Conservation (phyloP, 1,139 yeast species). For the Geotrichum fermentans region DNA sequence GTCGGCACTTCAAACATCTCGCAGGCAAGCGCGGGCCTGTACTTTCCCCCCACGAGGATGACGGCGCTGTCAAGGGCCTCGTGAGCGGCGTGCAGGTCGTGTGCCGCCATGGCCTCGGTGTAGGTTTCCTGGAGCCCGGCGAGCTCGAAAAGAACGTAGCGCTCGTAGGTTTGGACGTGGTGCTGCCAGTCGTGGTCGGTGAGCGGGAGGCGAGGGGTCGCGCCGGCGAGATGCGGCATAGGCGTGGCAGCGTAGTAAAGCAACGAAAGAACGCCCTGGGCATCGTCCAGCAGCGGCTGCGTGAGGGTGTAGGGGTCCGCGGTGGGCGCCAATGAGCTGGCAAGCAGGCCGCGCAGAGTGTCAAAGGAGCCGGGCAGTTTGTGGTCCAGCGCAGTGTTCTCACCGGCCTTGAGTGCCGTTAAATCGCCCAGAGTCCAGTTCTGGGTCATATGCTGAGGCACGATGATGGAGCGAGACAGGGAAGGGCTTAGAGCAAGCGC, state of each 20-base stretch:
- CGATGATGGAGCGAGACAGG: background rate
- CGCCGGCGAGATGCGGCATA: background rate
- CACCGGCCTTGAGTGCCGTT: background rate
- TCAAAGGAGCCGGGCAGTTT: background rate
- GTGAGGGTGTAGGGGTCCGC: background rate
- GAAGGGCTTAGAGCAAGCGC: background rate
- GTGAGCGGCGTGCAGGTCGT: background rate
- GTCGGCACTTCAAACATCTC: background rate
- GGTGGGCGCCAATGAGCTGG: background rate
- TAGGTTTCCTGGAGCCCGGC: background rate
- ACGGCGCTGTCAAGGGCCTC: background rate
- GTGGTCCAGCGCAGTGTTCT: background rate
- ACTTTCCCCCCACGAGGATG: background rate
- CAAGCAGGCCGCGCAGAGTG: background rate
- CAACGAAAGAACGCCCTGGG: background rate
- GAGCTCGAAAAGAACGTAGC: conserved; percentile 1
- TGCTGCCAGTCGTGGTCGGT: background rate
- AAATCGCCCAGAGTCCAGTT: background rate
- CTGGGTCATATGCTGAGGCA: background rate
- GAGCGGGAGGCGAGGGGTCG: background rate
- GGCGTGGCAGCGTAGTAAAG: background rate
- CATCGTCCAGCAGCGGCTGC: background rate
- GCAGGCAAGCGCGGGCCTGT: background rate
- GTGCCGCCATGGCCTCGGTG: background rate
- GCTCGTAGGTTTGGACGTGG: conserved; percentile 2